Percentiles rank a stretch among this genome's conserved stretches.
These are phyloP conservation scores for Xanthoconium stramineum DNA, from an alignment of 768 basidiomycete genomes.

Conservation along the genomic window DNA sequence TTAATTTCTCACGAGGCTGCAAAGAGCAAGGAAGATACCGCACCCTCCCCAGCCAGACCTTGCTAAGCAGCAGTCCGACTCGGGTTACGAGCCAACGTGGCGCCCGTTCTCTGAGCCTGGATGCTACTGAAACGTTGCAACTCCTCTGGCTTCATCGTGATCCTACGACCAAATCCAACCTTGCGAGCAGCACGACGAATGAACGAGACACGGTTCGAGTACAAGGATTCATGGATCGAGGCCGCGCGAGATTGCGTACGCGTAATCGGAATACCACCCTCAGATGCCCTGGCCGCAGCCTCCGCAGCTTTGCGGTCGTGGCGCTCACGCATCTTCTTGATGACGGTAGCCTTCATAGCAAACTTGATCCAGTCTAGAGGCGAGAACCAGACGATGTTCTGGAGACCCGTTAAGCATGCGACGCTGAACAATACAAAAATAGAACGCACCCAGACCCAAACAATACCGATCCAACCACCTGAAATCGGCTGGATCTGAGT, in stretches of 20 bases:
- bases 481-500: constrained; percentile 76
- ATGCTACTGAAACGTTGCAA: constrained; percentile 83
- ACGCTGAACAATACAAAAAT: neutral
- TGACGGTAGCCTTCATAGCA: constrained; percentile 90
- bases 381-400: constrained; percentile 96
- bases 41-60: constrained; percentile 14
- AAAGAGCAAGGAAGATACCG: constrained; percentile 22
- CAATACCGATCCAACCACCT: constrained; percentile 95
- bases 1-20: constrained; percentile 16
- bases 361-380: constrained; percentile 97
- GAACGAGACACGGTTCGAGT: constrained; percentile 94
- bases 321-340: constrained; percentile 77
- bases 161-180: constrained; percentile 82
- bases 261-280: constrained; percentile 61
- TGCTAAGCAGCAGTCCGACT: constrained; percentile 53
- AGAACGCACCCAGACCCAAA: constrained; percentile 92
- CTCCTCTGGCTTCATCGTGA: constrained; percentile 81
- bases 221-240: constrained; percentile 86
- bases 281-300: constrained; percentile 33
- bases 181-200: constrained; percentile 83
- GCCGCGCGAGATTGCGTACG: constrained; percentile 89
- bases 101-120: constrained; percentile 77
- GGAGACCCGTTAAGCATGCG: constrained; percentile 10
- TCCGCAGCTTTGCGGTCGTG: constrained; percentile 41
- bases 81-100: constrained; percentile 74